Conservation (phyloP, 2,329 filamentous ascomycete species). For the Hypoxylon sp. region DNA sequence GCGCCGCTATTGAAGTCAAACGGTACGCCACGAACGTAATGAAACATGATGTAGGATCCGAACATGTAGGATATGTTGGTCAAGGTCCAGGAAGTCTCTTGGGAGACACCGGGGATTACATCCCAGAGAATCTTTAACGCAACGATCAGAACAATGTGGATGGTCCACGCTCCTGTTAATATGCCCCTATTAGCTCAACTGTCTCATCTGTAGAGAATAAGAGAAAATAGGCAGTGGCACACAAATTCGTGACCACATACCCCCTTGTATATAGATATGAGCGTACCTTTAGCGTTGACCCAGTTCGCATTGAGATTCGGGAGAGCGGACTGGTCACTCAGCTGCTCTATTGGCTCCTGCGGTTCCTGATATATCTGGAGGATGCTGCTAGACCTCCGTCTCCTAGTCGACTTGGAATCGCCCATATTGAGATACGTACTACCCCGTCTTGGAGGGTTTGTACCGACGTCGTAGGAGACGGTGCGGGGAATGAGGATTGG, state of each 20-base stretch:
- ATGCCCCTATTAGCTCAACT: conserved; percentile 34
- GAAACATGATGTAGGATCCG: conserved; percentile 99
- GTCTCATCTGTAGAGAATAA: conserved; percentile 13
- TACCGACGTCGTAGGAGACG: conserved; percentile 90
- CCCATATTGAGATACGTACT: conserved; percentile 69
- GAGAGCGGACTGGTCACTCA: conserved; percentile 93
- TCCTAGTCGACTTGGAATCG: conserved; percentile 78
- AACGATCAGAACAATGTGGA: conserved; percentile 93
- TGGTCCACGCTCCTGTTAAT: conserved; percentile 91
- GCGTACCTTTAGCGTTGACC: conserved; percentile 98
- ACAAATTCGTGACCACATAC: background rate
- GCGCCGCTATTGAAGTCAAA: conserved; percentile 99
- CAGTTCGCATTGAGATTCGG: conserved; percentile 98
- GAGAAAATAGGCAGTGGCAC: background rate
- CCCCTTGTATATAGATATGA: conserved; percentile 15
- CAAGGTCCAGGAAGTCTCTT: conserved; percentile 98
- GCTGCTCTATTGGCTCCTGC: conserved; percentile 95
- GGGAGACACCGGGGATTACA: conserved; percentile 94
- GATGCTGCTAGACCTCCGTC: conserved; percentile 97
- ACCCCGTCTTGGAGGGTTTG: conserved; percentile 76
- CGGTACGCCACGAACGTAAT: conserved; percentile 96
- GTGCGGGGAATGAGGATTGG: conserved; percentile 87
- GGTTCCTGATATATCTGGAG: conserved; percentile 94
- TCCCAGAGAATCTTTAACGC: conserved; percentile 97
- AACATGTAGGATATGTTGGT: conserved; percentile 99